phyloP scores from a whole-genome alignment of 1,139 yeast genomes.

The Saccharomyces pastorianus region DNA sequence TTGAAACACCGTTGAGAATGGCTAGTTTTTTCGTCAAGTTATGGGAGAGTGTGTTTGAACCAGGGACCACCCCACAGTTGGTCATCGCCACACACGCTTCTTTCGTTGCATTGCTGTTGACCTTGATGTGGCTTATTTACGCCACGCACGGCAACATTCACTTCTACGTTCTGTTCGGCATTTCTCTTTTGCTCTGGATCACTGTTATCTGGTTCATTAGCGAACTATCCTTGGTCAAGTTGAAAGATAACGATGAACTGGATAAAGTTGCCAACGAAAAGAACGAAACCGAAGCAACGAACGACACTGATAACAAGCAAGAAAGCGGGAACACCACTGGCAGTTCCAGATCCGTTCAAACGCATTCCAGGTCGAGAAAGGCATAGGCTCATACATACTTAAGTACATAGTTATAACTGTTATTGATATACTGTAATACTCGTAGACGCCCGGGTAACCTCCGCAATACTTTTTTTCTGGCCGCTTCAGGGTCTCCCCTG shows the following conservation, averaged over 20 bases:
- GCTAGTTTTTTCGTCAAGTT: slow-evolving; percentile 51
- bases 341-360: too few species aligned
- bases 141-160: slow-evolving; percentile 62
- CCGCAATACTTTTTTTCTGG: neutral
- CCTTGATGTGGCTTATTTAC: slow-evolving; percentile 51
- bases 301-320: neutral
- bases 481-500: neutral
- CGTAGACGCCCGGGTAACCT: too few species aligned
- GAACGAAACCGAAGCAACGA: too few species aligned
- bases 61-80: slow-evolving; percentile 86
- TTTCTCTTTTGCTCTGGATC: slow-evolving; percentile 67
- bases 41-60: slow-evolving; percentile 90
- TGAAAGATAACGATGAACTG: slow-evolving; percentile 36
- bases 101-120: slow-evolving; percentile 45
- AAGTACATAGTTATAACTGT: too few species aligned
- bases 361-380: too few species aligned
- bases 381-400: too few species aligned
- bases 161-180: slow-evolving; percentile 61
- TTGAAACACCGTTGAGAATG: neutral
- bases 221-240: slow-evolving; percentile 54
- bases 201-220: slow-evolving; percentile 80
- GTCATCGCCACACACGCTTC: slow-evolving; percentile 72
- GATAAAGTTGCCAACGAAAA: slow-evolving; percentile 16
- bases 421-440: too few species aligned
- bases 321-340: too few species aligned